Evolutionary conservation across 352 stramenopile genomes (phyloP), one percentile per base, ranked within the genome.

Genomic region (Globisporangium megalacanthum): DNA sequence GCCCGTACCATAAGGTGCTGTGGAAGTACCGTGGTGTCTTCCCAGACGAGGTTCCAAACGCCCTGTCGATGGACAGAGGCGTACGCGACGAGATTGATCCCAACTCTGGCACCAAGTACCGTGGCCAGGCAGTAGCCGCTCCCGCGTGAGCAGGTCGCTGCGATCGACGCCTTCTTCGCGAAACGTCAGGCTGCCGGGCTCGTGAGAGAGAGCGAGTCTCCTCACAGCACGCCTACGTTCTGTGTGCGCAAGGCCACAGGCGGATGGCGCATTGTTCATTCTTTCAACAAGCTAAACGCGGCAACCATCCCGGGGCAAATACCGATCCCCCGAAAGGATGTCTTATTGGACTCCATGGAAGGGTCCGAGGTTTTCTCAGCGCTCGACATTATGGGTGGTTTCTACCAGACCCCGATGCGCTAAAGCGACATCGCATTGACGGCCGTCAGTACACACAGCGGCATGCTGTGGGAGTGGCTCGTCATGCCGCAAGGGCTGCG

Each of bases 1-100:
- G 25, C 4, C 25, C 25, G 1, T 29, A 29, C 25, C 25, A 29
- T 29, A 4, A 29, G 1, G 2, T 31, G 51, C 72, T 2, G 81
- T 94, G 68, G 92, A 94, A 7, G 83, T 77, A 54, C 83, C 83
- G 35, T 4, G 25, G 1, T 29, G 25, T 29, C 4, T 29, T 50
- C 45, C 20, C 20, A 31, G 20, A 50, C n/a, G 45, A 35, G n/a
- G 13, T 50, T 7, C 45, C n/a, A 33, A 50, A 22, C n/a, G 7
- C 2, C n/a, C 45, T 50, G 14, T n/a, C n/a, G 20, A 50, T 50
- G 45, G n/a, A 50, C 5, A 42, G 35, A 39, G 35, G 36, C 13
- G 2, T 42, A 5, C 36, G 36, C 5, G 2, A 42, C 37, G 11
- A 44, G 10, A 44, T 44, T 9, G 6, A 44, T 17, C 37, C 17